These are phyloP conservation scores for Colletotrichum liaoningense DNA, from an alignment of 2,329 filamentous ascomycete species.

Conservation along the genomic window DNA sequence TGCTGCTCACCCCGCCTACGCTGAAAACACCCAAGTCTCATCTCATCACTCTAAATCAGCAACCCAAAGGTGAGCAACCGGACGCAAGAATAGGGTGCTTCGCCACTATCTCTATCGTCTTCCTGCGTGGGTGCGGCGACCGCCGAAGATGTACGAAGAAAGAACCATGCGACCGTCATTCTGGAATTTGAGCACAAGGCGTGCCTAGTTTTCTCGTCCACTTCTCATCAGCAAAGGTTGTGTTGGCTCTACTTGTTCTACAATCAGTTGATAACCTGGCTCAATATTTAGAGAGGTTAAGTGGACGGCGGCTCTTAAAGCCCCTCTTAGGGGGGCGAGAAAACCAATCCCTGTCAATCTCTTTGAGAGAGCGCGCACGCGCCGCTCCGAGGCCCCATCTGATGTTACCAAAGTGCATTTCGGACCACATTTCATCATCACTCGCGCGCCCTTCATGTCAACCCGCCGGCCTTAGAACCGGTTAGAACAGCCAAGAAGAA, in stretches of 20 bases:
- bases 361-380: conserved; percentile 36
- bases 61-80: too few species aligned
- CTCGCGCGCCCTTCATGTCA: conserved; percentile 22
- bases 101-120: too few species aligned
- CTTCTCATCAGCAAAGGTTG: not conserved
- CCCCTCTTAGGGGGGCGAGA: not conserved
- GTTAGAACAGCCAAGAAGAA: not conserved
- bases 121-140: too few species aligned
- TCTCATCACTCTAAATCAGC: too few species aligned
- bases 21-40: too few species aligned
- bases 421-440: conserved; percentile 6
- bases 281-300: not conserved
- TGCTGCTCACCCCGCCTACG: too few species aligned
- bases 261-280: not conserved
- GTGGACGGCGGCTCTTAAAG: not conserved
- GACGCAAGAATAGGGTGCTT: too few species aligned
- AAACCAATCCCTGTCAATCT: not conserved
- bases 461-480: not conserved
- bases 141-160: too few species aligned
- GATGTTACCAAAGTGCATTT: not conserved
- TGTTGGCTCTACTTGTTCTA: not conserved
- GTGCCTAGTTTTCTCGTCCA: too few species aligned
- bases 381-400: not conserved
- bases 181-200: too few species aligned
- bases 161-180: too few species aligned